These are phyloP conservation scores for Chlorella variabilis DNA, from an alignment of 163 green algal genomes.

Conservation along the genomic window DNA sequence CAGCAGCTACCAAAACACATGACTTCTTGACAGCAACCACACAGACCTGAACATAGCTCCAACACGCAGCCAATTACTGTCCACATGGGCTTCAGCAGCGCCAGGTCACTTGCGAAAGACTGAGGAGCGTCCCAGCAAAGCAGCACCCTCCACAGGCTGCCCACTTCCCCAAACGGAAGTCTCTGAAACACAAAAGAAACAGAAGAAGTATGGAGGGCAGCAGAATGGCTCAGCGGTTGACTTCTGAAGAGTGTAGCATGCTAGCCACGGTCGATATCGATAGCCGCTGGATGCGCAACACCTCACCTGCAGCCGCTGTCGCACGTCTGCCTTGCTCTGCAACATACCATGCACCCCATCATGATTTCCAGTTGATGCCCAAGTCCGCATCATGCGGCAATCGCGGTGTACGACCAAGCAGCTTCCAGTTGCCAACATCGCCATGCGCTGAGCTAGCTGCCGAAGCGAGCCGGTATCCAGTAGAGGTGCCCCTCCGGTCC, in stretches of 20 bases:
- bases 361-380: no score
- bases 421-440: neutral
- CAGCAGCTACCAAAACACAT: no score
- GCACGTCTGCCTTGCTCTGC: neutral
- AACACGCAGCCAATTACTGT: neutral
- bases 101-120: neutral
- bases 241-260: no score
- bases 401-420: neutral
- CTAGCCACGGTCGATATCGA: no score
- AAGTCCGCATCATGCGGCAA: no score
- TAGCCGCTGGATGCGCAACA: neutral
- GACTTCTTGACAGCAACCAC: no score
- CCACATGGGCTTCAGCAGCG: constrained; percentile 24
- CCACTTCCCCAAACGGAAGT: neutral
- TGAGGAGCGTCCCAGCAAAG: neutral
- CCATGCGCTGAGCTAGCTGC: constrained; percentile 4
- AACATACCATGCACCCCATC: neutral
- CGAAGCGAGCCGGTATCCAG: neutral
- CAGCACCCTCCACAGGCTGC: constrained; percentile 19
- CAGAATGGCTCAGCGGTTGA: no score
- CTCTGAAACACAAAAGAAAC: neutral
- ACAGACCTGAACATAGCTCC: constrained; percentile 33
- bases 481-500: no score
- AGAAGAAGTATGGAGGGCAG: no score
- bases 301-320: neutral